A percentile compares a stretch with the other conserved stretches of the same genome.
phyloP scores from a whole-genome alignment of 2,329 filamentous ascomycete species.

The Venturia oleaginea region DNA sequence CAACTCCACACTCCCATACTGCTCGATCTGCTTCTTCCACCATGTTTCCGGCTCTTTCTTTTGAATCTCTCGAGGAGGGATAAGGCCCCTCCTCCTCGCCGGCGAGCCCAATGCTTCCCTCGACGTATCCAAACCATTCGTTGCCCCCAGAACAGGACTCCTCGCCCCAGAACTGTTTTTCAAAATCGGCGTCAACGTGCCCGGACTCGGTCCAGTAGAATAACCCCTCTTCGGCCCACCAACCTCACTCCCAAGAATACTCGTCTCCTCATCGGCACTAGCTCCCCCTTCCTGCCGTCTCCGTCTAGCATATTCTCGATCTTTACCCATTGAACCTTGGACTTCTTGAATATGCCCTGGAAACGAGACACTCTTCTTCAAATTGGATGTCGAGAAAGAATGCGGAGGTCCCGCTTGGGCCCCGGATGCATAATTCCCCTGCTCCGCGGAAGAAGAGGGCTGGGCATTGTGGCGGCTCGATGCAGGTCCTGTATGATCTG shows the following conservation, averaged over 20 bases:
- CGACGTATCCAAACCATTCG: slow-evolving; percentile 10
- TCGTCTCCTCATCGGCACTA: slow-evolving; percentile 29
- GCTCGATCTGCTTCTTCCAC: slow-evolving; percentile 47
- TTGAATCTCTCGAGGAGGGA: slow-evolving; percentile 14
- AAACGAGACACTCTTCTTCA: slow-evolving; percentile 11
- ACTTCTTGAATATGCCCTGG: not conserved
- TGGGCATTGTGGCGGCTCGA: not conserved
- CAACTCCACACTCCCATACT: slow-evolving; percentile 61
- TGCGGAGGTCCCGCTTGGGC: not conserved
- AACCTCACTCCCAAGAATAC: slow-evolving; percentile 25
- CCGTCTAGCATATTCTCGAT: not conserved
- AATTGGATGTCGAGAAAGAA: not conserved
- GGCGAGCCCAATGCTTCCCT: not conserved
- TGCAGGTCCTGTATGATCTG: not conserved
- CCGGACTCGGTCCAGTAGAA: slow-evolving; percentile 17
- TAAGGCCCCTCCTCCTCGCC: not conserved
- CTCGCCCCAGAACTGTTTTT: slow-evolving; percentile 14
- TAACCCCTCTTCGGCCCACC: slow-evolving; percentile 16
- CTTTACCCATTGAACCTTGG: not conserved
- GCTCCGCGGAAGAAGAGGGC: not conserved
- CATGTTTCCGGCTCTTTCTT: slow-evolving; percentile 30
- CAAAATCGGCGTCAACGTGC: slow-evolving; percentile 18
- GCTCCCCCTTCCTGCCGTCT: not conserved
- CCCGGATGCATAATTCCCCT: not conserved
- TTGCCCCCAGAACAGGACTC: slow-evolving; percentile 12